Base-by-base conservation (phyloP, 2,329 filamentous ascomycete species). In the Aureobasidium subglaciale region DNA sequence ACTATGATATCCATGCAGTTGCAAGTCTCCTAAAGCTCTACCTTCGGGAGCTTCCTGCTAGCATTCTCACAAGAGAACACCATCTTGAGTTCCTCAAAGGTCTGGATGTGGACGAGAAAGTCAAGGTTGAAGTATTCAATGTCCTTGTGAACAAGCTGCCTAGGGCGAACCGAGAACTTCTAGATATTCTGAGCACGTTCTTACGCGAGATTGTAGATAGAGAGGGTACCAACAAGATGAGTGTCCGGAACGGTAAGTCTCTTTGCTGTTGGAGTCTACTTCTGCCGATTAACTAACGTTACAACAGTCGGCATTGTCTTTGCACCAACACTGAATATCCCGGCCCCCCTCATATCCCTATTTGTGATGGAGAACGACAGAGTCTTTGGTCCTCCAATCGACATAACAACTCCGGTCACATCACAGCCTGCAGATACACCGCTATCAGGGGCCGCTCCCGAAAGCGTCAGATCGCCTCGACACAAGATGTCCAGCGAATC, bases 1-100 rank as follows among this genome's bases (percentile, higher is more conserved):
- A 92, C 68, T 90, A 96, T 67, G 93, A 99, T 69, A 91, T 99
- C 24, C 92, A 99, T 69, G 93, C 93, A 0, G 87, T 99, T 10
- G 93, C 93, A 7, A 96, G 91, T 30, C 77, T 99, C 45, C 79
- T 99, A 65, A 99, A 99, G 73, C 78, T 95, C 46, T 99, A 97
- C 69, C 78, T 99, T 42, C 86, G 93, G 55, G 93, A 99, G 71
- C 76, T 99, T 53, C 93, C 93, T 5, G 87, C 86, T 1, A 95
- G 90, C 15, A 92, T 99, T 32, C 76, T 99, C 59, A 97, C 93
- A 2, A 81, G 90, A 59, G 92, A 97, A 62, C 78, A 96, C 34
- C 91, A 96, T 68, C 75, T 92, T 50, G 87, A 96, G 57, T 99
- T 99, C 69, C 74, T 96, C 59, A 80, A 85, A 30, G 62, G 60